phyloP scores from a whole-genome alignment of 805 yeast genomes.

The Nakazawaea wyomingensis region DNA sequence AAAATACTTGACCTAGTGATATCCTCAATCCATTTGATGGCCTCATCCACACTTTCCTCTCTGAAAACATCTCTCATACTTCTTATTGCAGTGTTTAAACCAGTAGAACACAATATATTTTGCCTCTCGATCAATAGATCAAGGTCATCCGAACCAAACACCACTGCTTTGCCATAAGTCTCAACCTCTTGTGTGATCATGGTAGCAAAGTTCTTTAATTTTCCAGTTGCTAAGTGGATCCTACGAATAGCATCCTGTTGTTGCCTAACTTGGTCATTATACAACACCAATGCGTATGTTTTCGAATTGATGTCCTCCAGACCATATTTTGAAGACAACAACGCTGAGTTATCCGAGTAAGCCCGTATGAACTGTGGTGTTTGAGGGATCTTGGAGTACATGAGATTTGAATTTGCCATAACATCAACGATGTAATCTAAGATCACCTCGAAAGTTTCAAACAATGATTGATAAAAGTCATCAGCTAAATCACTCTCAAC shows the following conservation, averaged over 20 bases:
- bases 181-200: slow-evolving; percentile 69
- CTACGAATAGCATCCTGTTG: slow-evolving; percentile 67
- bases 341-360: slow-evolving; percentile 22
- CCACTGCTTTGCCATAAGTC: slow-evolving; percentile 61
- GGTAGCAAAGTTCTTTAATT: slow-evolving; percentile 57
- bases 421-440: slow-evolving; percentile 63
- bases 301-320: slow-evolving; percentile 38
- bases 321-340: slow-evolving; percentile 30
- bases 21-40: slow-evolving; percentile 60
- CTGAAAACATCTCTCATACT: slow-evolving; percentile 66
- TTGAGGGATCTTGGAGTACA: slow-evolving; percentile 22
- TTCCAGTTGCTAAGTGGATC: slow-evolving; percentile 58
- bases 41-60: slow-evolving; percentile 76
- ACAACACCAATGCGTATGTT: slow-evolving; percentile 53
- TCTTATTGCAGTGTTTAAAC: slow-evolving; percentile 61
- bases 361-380: neutral
- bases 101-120: slow-evolving; percentile 52
- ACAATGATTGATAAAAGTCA: slow-evolving; percentile 34
- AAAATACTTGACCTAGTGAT: slow-evolving; percentile 50
- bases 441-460: slow-evolving; percentile 37
- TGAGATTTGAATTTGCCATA: slow-evolving; percentile 42
- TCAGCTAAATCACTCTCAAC: slow-evolving; percentile 32
- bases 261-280: slow-evolving; percentile 79
- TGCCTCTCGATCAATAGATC: slow-evolving; percentile 48
- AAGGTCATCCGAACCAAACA: slow-evolving; percentile 51